Base-by-base conservation (phyloP, 306 rosid genomes). In the Alnus glutinosa region DNA sequence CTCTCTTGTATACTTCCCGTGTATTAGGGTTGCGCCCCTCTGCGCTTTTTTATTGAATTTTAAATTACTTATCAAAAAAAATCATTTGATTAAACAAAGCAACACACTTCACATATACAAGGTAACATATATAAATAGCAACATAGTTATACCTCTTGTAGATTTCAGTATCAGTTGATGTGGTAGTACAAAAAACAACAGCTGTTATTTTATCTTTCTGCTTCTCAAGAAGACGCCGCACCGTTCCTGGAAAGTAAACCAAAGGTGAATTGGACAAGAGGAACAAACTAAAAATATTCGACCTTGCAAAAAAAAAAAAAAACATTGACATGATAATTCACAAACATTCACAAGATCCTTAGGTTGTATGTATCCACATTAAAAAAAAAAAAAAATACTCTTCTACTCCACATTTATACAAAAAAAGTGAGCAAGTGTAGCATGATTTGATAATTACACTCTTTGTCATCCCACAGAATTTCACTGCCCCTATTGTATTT, bases 151-250 rank as follows among this genome's bases (percentile, higher is more conserved):
- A 90, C 99, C 99, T 93, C 87, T 95, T 95, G 79, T 95, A 95
- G 79, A 95, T 93, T 81, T 95, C 99, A 30, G 97, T 95, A 90
- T 95, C 99, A 9, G 78, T 19, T 77, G 96, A 69, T 78, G 91
- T 90, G 75, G 94, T 81, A 74, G 93, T 95, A 82, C 99, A 93
- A 90, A 95, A 95, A 79, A 95, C 96, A 84, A 95, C 92, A 72
- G 98, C 96, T 79, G 85, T 85, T 10, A 95, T 78, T 79, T 93
- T 88, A 88, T 89, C 92, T 81, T 88, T 95, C 79, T 93, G 98
- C 88, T 95, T 95, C 86, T 95, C 99, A 71, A 95, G 91, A 87
- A 95, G 87, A 70, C 99, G 86, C 66, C 99, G 87, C 46, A 95
- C 96, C 78, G 99, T 93, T 87, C 99, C 99, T 95, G 86, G 73